phyloP scores from a whole-genome alignment of 2,329 filamentous ascomycete genomes.

The Penicillium sp. region DNA sequence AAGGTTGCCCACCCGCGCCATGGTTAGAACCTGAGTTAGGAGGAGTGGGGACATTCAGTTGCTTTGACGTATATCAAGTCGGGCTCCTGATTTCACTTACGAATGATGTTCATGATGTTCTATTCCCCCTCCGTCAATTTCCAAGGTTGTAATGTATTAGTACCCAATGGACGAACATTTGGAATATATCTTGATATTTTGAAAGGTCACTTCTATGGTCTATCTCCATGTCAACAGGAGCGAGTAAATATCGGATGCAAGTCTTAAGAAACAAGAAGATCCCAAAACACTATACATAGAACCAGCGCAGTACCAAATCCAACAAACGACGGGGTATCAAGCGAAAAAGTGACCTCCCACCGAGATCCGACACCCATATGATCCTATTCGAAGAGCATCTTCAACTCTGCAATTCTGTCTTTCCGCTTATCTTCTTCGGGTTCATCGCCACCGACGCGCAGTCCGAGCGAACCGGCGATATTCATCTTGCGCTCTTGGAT shows the following conservation, averaged over 20 bases:
- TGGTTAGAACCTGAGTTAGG: not conserved
- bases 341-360: not conserved
- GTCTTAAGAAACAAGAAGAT: too few species aligned
- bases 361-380: not conserved
- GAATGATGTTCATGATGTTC: not conserved
- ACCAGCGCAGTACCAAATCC: not conserved
- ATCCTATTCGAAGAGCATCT: conserved; percentile 63
- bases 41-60: not conserved
- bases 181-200: not conserved
- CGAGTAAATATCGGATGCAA: too few species aligned
- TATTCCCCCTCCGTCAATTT: not conserved
- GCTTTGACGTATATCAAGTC: not conserved
- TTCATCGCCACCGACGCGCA: conserved; percentile 90
- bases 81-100: not conserved
- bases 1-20: conserved; percentile 19
- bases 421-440: conserved; percentile 87
- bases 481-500: conserved; percentile 86
- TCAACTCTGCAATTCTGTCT: conserved; percentile 89
- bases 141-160: conserved; percentile 7
- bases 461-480: conserved; percentile 87
- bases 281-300: not conserved
- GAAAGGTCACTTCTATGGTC: too few species aligned
- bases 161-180: not conserved
- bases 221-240: too few species aligned
- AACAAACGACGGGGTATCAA: not conserved